These are phyloP conservation scores for Aureobasidium leucospermi DNA, from an alignment of 2,329 filamentous ascomycete species.

Conservation along the genomic window DNA sequence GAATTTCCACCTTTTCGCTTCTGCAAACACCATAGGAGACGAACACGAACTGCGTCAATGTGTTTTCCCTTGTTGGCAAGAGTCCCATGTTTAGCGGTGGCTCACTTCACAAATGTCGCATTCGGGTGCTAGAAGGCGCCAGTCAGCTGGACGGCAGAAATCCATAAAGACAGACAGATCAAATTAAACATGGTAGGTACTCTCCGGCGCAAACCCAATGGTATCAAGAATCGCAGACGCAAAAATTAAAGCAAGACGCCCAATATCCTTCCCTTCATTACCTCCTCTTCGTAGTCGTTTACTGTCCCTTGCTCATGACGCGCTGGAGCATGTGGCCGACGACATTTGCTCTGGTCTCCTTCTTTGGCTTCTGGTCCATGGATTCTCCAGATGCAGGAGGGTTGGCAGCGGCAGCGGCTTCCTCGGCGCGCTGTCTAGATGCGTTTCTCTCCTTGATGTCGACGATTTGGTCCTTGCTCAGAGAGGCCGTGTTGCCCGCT, in stretches of 20 bases:
- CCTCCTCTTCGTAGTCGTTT: not conserved
- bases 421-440: constrained; percentile 2
- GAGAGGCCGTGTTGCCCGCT: constrained; percentile 57
- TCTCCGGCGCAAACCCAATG: not conserved
- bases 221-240: not conserved
- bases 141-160: not conserved
- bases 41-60: not conserved
- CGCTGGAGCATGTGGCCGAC: constrained; percentile 6
- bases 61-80: no score
- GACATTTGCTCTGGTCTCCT: not conserved
- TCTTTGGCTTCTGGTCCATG: constrained; percentile 9
- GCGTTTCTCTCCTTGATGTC: constrained; percentile 28
- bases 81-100: no score
- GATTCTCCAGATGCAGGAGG: not conserved
- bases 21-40: not conserved
- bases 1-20: no score
- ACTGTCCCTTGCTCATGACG: constrained; percentile 1
- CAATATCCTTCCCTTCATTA: not conserved
- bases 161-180: not conserved
- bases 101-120: no score
- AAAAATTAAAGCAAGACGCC: not conserved
- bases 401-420: not conserved
- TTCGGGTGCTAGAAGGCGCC: not conserved
- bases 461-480: constrained; percentile 31
- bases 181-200: not conserved